Evolutionary conservation across 257 asterid species (phyloP).

Genomic region (Gentiana macrophylla): DNA sequence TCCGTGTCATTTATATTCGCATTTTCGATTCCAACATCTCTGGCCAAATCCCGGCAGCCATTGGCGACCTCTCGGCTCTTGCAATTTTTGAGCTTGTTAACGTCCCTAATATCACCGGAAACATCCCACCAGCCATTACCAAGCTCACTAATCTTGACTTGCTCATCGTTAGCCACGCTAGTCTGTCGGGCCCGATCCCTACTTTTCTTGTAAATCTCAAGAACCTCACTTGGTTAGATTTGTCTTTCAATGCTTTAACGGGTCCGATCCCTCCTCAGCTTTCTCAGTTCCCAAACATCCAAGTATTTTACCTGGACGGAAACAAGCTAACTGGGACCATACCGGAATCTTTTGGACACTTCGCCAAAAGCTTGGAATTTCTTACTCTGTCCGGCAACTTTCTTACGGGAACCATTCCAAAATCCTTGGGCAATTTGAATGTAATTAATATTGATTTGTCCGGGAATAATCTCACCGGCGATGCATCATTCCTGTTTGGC

Average conservation of each 20-base stretch:
- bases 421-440: conserved; percentile 19
- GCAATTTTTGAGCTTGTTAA: background rate
- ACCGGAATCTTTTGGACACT: too few species aligned
- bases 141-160: too few species aligned
- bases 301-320: conserved; percentile 4
- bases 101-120: too few species aligned
- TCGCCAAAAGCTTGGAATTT: too few species aligned
- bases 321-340: too few species aligned
- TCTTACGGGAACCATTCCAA: conserved; percentile 43
- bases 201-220: conserved; percentile 25
- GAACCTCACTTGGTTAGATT: conserved; percentile 19
- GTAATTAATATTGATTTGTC: conserved; percentile 28
- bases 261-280: conserved; percentile 42
- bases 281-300: conserved; percentile 17
- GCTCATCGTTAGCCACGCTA: conserved; percentile 7
- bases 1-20: conserved; percentile 26
- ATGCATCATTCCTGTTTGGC: conserved; percentile 43
- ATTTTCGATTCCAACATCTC: conserved; percentile 23
- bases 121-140: too few species aligned
- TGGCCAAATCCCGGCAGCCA: conserved; percentile 28
- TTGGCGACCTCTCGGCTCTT: conserved; percentile 27
- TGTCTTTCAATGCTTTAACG: conserved; percentile 29
- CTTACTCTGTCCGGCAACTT: conserved; percentile 41
- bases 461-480: conserved; percentile 51
- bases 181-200: conserved; percentile 27